Evolutionary conservation across 2,329 filamentous ascomycete genomes (phyloP), one percentile per base, ranked within the genome.

Genomic region (Ramularia endophylla): DNA sequence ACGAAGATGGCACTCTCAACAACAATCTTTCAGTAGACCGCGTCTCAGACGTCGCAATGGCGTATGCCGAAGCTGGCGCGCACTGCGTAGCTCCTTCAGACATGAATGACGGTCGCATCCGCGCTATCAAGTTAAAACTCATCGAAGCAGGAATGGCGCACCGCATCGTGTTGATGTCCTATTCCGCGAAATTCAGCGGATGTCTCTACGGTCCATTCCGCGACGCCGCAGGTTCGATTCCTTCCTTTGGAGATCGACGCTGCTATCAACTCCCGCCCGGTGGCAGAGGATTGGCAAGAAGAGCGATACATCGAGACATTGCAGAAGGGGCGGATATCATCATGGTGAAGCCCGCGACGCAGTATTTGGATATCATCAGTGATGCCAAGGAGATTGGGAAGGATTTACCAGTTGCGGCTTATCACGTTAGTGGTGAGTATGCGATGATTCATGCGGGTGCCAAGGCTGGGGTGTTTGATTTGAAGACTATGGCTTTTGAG

Each of bases 21-120:
- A 97, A 98, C 62, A 80, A 83, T 50, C 77, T 94, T 34, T 95
- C 88, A 3, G 88, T 97, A 7, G 90, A 97, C 61, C 83, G 92
- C 48, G 89, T 98, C 55, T 90, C 86, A 3, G 89, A 97, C 63
- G 90, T 97, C n/a, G 90, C 92, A n/a, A 75, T 97, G 51, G 87
- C 90, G 25, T 98, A 98, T 62, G 92, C 92, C n/a, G 77, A 83
- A 58, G 92, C 92, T 12, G 92, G 92, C 43, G 92, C 90, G 1
- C 92, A 98, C 67, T 97, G 90, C 64, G 88, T 98, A 19, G 92
- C 92, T 0, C 92, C 92, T 2, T 95, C 87, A 1, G 92, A 98
- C 65, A 98, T 98, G 92, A 98, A 97, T 64, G 92, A 98, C 63
- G 92, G 92, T 19, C 85, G 92, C 51, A 94, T 98, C 58, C 86